A percentile compares a stretch with the other conserved stretches of the same genome.
Conservation (phyloP, 225 moss, liverwort and hornwort genomes). For the Pleurozium schreberi region DNA sequence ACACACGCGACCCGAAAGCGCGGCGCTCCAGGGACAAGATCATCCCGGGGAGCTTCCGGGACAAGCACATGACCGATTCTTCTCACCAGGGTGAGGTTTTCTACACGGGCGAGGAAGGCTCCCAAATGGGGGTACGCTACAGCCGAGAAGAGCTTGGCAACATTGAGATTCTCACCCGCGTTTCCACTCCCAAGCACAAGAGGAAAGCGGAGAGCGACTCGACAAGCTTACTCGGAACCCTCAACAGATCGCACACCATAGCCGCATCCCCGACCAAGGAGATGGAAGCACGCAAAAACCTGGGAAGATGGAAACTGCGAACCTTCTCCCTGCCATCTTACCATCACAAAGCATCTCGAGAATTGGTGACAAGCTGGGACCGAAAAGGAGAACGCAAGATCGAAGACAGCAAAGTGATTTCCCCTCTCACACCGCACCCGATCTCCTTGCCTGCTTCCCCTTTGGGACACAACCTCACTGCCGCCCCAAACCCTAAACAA, state of each 20-base stretch:
- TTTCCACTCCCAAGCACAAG: background rate
- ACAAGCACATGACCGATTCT: constrained; percentile 27
- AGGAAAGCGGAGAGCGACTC: constrained; percentile 23
- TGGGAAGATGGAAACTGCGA: constrained; percentile 9
- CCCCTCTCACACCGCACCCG: constrained; percentile 6
- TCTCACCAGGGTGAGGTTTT: constrained; percentile 18
- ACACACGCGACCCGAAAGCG: background rate
- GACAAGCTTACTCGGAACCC: constrained; percentile 7
- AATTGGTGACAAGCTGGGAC: background rate
- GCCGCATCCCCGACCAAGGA: background rate
- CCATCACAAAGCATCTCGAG: background rate
- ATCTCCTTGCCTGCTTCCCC: constrained; percentile 20
- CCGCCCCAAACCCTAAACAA: background rate
- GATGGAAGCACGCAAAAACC: background rate
- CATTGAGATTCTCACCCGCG: constrained; percentile 13
- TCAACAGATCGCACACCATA: constrained; percentile 30
- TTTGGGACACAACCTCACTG: background rate
- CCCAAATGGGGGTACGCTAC: constrained; percentile 39
- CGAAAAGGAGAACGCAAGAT: background rate
- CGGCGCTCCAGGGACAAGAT: background rate
- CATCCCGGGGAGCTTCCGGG: constrained; percentile 22
- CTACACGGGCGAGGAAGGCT: constrained; percentile 30
- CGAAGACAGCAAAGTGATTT: background rate
- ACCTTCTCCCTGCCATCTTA: constrained; percentile 25
- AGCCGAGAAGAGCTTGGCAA: constrained; percentile 18